Evolutionary conservation across 2,329 filamentous ascomycete species (phyloP).

Genomic region (Trichophaea hybrida): DNA sequence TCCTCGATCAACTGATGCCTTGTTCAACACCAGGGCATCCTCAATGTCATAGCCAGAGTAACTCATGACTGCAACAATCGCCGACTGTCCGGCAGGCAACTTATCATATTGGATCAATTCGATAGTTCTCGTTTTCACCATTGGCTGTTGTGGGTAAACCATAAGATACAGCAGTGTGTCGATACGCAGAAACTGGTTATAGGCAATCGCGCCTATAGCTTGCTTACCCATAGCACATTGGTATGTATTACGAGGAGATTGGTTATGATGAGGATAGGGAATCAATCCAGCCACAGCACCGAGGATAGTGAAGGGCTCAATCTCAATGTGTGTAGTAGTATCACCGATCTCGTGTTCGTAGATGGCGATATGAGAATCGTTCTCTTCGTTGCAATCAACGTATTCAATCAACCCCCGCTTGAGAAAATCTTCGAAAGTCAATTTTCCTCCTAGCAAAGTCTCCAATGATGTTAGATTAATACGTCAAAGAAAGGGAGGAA

Average conservation of each 20-base stretch:
- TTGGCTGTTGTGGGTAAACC: slow-evolving; percentile 92
- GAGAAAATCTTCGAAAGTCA: slow-evolving; percentile 88
- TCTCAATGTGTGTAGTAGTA: slow-evolving; percentile 85
- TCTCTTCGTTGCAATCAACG: slow-evolving; percentile 95
- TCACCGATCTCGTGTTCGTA: slow-evolving; percentile 73
- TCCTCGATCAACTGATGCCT: slow-evolving; percentile 76
- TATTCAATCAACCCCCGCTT: slow-evolving; percentile 86
- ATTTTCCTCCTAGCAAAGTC: slow-evolving; percentile 59
- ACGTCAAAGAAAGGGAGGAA: neutral
- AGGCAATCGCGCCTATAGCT: slow-evolving; percentile 94
- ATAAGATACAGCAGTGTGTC: slow-evolving; percentile 92
- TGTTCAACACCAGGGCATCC: slow-evolving; percentile 92
- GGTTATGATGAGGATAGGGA: slow-evolving; percentile 96
- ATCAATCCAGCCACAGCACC: slow-evolving; percentile 93
- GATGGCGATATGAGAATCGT: slow-evolving; percentile 83
- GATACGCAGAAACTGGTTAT: slow-evolving; percentile 94
- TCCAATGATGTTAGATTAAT: neutral
- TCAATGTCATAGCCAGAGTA: slow-evolving; percentile 99
- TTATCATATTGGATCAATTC: slow-evolving; percentile 96
- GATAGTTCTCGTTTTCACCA: slow-evolving; percentile 95
- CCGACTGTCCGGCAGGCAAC: slow-evolving; percentile 89
- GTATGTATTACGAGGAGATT: slow-evolving; percentile 95
- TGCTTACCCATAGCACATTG: slow-evolving; percentile 99
- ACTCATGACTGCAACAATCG: slow-evolving; percentile 96
- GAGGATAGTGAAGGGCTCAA: slow-evolving; percentile 92